Base-by-base conservation (phyloP, 164 flowering plant species). In the Annona squamosa region DNA sequence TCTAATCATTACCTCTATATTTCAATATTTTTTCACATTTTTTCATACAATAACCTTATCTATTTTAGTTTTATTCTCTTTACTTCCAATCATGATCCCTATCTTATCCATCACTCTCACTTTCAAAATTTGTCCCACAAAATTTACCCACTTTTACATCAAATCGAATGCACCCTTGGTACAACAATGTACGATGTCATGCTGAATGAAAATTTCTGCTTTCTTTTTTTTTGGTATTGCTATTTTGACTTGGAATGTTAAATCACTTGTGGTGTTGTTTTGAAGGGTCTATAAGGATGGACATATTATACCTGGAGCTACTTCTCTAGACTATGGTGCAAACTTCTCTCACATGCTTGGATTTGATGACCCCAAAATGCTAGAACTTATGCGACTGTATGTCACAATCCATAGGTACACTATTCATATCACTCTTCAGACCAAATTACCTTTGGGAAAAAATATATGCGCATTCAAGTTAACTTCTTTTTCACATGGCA, bases 341-440 rank as follows among this genome's bases (percentile, higher is more conserved):
- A 96, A 93, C 69, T 96, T 93, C 80, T 86, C 99, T 3, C 91
- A 90, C 84, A 93, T 93, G 99, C 84, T 96, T 73, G 99, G 99
- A 75, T 96, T 89, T 82, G 94, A 89, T 82, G 77, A 74, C 80
- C 90, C 97, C 6, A 79, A 90, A 69, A 96, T 96, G 99, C 92
- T 73, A 65, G 99, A 96, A 82, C 88, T 93, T 71, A 92, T 96
- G 98, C 87, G 99, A 83, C 97, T 96, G 59, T 96, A 96, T 81
- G 84, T 96, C 67, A 92, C 98, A 44, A 90, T 96, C 70, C 99
- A 96, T 63, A 93, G 81, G 99, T 93, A 70, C 44, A 85, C 65
- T 59, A 13, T 67, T 48, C 52, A 9, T 16, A 43, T 68, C 59
- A 68, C 44, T 19, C 4, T 43, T 13, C 7, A 52, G 57, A 42